phyloP scores from a whole-genome alignment of 2,329 filamentous ascomycete species.

The Pseudogymnoascus sp. region DNA sequence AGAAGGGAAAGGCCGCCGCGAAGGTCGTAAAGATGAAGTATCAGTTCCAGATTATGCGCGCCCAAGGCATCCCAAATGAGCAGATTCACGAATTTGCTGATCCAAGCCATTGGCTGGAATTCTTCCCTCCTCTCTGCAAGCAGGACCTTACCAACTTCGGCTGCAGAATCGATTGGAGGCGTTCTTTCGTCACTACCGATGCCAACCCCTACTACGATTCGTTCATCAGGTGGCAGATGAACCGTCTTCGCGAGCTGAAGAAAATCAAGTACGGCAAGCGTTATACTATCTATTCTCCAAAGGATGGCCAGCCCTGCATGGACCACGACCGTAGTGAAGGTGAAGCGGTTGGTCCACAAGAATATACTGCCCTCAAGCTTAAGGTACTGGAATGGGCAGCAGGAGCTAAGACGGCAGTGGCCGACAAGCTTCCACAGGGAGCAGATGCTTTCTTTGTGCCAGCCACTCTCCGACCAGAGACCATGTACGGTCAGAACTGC shows the following conservation, averaged over 20 bases:
- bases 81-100: slow-evolving; percentile 94
- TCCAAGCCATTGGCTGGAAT: slow-evolving; percentile 82
- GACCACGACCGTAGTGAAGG: slow-evolving; percentile 77
- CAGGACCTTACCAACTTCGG: slow-evolving; percentile 77
- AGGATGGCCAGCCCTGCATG: slow-evolving; percentile 81
- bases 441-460: slow-evolving; percentile 83
- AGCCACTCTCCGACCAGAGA: slow-evolving; percentile 88
- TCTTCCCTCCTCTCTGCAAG: slow-evolving; percentile 77
- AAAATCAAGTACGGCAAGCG: slow-evolving; percentile 92
- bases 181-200: slow-evolving; percentile 89
- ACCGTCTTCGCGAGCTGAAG: slow-evolving; percentile 73
- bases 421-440: slow-evolving; percentile 68
- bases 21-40: slow-evolving; percentile 94
- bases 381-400: slow-evolving; percentile 85
- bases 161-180: slow-evolving; percentile 83
- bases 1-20: slow-evolving; percentile 83
- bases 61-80: slow-evolving; percentile 75
- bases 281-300: slow-evolving; percentile 88
- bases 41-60: slow-evolving; percentile 90
- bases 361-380: slow-evolving; percentile 89
- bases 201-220: slow-evolving; percentile 95
- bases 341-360: slow-evolving; percentile 76
- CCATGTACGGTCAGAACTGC: slow-evolving; percentile 97
- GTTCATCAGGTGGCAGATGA: slow-evolving; percentile 97
- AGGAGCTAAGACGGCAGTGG: slow-evolving; percentile 60